Evolutionary conservation across 208 protist genomes (phyloP).

Genomic region (Lotmaria passim): DNA sequence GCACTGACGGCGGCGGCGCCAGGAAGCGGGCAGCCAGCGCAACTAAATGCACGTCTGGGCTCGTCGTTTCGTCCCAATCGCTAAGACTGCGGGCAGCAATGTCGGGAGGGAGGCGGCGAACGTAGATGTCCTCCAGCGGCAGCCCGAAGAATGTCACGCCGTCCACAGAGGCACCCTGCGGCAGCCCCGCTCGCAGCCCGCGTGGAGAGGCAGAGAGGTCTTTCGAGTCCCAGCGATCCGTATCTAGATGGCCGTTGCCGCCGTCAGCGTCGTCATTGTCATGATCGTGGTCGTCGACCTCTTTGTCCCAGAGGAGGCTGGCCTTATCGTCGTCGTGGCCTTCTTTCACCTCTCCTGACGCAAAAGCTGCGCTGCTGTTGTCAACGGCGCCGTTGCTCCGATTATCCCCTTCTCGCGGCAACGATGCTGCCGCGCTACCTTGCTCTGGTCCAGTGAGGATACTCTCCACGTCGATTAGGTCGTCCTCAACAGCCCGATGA

Average conservation of each 20-base stretch:
- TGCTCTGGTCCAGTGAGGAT: neutral
- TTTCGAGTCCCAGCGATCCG: neutral
- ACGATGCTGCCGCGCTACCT: neutral
- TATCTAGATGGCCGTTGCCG: neutral
- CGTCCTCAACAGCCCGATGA: slow-evolving; percentile 26
- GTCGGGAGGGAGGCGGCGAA: slow-evolving; percentile 74
- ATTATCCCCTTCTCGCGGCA: neutral
- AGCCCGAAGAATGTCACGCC: slow-evolving; percentile 38
- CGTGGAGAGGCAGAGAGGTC: neutral
- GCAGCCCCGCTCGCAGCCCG: neutral
- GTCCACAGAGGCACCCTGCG: slow-evolving; percentile 23
- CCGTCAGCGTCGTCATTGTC: neutral
- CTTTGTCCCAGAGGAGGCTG: neutral
- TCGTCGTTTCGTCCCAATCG: slow-evolving; percentile 63
- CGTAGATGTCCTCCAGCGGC: slow-evolving; percentile 66
- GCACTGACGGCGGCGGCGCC: slow-evolving; percentile 64
- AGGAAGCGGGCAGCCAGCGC: slow-evolving; percentile 58
- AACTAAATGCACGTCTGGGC: slow-evolving; percentile 62
- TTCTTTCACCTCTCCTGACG: too few species aligned
- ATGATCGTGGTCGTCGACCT: neutral
- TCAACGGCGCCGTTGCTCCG: neutral
- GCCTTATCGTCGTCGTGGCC: neutral
- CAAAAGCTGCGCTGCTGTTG: too few species aligned
- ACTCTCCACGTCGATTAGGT: slow-evolving; percentile 31
- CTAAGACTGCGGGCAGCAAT: slow-evolving; percentile 81